Base-by-base conservation (phyloP, 1,284 basidiomycete species). In the Wolfiporia cocos region DNA sequence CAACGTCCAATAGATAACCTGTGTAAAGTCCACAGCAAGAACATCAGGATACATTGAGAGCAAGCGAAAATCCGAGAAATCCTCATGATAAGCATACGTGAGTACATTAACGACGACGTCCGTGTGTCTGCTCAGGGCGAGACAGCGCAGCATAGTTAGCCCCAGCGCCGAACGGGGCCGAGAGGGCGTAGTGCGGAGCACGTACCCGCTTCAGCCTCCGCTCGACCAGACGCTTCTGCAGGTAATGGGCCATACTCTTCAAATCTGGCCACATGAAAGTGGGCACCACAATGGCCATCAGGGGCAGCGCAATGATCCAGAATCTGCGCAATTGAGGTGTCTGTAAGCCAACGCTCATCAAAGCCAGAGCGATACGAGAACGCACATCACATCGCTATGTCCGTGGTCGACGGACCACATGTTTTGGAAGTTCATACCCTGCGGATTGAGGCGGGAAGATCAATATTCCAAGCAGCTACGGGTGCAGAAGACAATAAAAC, bases 371-470 rank as follows among this genome's bases (percentile, higher is more conserved):
- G 10, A 24, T 5, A 32, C 12, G 24, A 43, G 24, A 22, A 33
- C 48, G 33, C 17, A 79, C 77, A 81, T 44, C 2, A 68, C 12
- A 52, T 81, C 79, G 20, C 68, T 70, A 51, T 80, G 59, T 0
- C 58, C 42, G 7, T 70, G 39, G 0, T 60, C 21, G 6, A 79
- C 63, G 24, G 69, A 67, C 70, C 69, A 74, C 68, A 81, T 78
- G 20, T 36, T 31, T 0, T 61, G 41, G 55, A 85, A 84, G 60
- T 86, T 85, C 81, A 85, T 85, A 30, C 82, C 80, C 74, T 82
- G 50, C 28, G 46, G 43, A 21, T 17, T 18, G 19, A 34, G 18
- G 28, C n/a, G 15, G 34, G 24, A 39, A 37, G 24, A 23, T n/a
- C 26, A 20, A 29, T 15, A 34, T 18, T 35, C 33, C 37, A 20